Evolutionary conservation across 2,329 filamentous ascomycete genomes (phyloP).

Genomic region (Pseudocercospora crystallina): DNA sequence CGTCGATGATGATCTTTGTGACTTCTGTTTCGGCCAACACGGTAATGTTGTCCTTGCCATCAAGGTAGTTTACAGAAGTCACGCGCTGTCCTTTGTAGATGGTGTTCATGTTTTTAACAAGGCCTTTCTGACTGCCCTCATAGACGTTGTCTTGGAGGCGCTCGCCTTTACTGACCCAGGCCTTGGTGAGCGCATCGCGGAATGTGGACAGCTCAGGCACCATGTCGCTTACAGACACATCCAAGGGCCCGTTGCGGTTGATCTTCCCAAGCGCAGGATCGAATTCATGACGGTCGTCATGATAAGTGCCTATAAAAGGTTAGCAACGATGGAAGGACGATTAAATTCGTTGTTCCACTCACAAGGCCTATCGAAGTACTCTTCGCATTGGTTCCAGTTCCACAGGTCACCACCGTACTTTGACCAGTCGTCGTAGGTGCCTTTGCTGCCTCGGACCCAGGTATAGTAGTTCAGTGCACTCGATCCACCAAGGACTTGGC

Average conservation of each 20-base stretch:
- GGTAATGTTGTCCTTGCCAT: conserved; percentile 1
- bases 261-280: conserved; percentile 13
- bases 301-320: too few relatives aligned
- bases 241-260: conserved; percentile 12
- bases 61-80: background rate
- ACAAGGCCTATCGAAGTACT: conserved; percentile 2
- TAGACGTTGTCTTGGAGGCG: too few relatives aligned
- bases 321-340: too few relatives aligned
- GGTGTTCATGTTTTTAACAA: conserved; percentile 3
- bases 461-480: conserved; percentile 41
- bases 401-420: background rate
- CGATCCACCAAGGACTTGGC: conserved; percentile 32
- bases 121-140: background rate
- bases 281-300: conserved; percentile 17
- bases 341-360: background rate
- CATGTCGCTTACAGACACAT: conserved; percentile 4
- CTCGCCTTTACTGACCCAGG: too few relatives aligned
- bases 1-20: too few relatives aligned
- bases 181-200: too few relatives aligned
- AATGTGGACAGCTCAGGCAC: background rate
- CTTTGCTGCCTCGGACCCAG: conserved; percentile 23
- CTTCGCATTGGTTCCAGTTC: conserved; percentile 3
- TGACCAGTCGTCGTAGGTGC: conserved; percentile 4
- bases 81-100: background rate
- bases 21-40: background rate